Conservation (phyloP, 177 flowering plant species). For the Vitis hybrid region DNA sequence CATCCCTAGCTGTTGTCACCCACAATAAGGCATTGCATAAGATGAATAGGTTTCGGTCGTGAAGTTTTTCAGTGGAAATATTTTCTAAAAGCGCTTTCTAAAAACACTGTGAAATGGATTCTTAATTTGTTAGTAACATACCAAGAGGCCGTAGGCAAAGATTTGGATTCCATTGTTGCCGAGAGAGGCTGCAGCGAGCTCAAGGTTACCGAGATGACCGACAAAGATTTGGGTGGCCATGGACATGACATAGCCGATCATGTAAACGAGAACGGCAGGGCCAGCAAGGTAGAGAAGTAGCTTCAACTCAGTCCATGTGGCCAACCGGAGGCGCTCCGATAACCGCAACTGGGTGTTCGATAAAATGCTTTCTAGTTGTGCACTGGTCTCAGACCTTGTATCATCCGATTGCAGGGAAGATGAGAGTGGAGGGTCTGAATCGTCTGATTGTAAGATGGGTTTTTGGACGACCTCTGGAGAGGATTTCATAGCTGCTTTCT, state of each 20-base stretch:
- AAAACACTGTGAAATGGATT: too few relatives aligned
- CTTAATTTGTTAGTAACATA: neutral
- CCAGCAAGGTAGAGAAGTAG: constrained; percentile 32
- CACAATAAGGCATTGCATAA: too few relatives aligned
- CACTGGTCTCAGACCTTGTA: neutral
- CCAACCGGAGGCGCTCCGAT: constrained; percentile 16
- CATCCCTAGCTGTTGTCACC: constrained; percentile 55
- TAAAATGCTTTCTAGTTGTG: constrained; percentile 32
- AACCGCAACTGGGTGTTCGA: constrained; percentile 23
- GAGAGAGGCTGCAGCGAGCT: constrained; percentile 35
- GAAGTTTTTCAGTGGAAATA: too few relatives aligned
- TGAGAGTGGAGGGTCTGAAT: neutral
- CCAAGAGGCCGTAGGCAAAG: constrained; percentile 36
- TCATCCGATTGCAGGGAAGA: neutral
- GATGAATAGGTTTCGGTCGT: too few relatives aligned
- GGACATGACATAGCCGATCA: constrained; percentile 38
- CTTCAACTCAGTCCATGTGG: constrained; percentile 30
- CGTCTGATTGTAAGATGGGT: too few relatives aligned
- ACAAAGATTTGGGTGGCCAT: constrained; percentile 39
- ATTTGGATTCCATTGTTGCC: constrained; percentile 32
- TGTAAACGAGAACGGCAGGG: constrained; percentile 36
- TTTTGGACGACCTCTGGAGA: too few relatives aligned
- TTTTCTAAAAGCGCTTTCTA: too few relatives aligned
- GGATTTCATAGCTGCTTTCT: too few relatives aligned
- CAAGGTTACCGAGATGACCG: constrained; percentile 34